phyloP scores from a whole-genome alignment of 106 monocot genomes.

The Iris macrosiphon region DNA sequence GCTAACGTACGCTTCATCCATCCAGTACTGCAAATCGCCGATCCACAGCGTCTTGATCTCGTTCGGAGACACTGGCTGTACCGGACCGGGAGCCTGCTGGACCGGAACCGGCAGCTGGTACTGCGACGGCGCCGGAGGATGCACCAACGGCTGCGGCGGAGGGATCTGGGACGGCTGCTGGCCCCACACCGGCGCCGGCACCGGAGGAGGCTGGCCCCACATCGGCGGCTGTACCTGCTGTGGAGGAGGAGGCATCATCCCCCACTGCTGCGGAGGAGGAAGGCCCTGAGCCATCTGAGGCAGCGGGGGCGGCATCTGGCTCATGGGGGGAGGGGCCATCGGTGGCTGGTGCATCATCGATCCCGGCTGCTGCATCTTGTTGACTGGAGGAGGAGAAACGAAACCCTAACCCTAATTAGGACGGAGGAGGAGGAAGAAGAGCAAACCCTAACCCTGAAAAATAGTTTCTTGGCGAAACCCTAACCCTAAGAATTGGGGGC shows the following conservation, averaged over 20 bases:
- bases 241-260: constrained; percentile 13
- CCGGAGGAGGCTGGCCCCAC: constrained; percentile 13
- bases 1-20: constrained; percentile 65
- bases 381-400: neutral
- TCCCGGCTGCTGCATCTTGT: constrained; percentile 48
- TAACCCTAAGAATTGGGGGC: neutral
- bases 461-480: too few species aligned
- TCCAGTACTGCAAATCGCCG: constrained; percentile 89
- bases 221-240: constrained; percentile 26
- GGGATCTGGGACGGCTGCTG: constrained; percentile 21
- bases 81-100: neutral
- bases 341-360: constrained; percentile 54
- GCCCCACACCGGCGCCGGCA: constrained; percentile 29
- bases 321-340: constrained; percentile 12
- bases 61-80: constrained; percentile 22
- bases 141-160: constrained; percentile 18
- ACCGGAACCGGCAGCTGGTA: neutral
- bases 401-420: neutral
- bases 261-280: too few species aligned
- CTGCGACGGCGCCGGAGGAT: neutral
- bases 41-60: constrained; percentile 86
- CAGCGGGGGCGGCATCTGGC: constrained; percentile 25
- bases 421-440: neutral
- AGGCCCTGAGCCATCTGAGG: constrained; percentile 5
- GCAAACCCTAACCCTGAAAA: constrained; percentile 8